phyloP scores from a whole-genome alignment of 169 alveolate genomes.

The Eimeria brunetti region DNA sequence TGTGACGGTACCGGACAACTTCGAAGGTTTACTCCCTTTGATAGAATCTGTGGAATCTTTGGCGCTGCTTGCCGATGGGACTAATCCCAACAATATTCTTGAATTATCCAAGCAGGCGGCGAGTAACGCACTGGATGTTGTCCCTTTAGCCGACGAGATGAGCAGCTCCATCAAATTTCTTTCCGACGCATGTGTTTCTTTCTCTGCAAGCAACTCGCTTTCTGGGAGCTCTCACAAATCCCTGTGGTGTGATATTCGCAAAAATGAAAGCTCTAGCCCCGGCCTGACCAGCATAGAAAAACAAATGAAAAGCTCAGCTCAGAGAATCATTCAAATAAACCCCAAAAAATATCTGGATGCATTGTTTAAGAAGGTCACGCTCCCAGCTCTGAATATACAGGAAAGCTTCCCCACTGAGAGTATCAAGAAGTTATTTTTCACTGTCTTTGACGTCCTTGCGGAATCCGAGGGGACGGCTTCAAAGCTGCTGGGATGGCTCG shows the following conservation, averaged over 20 bases:
- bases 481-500: slow-evolving; percentile 44
- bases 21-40: slow-evolving; percentile 53
- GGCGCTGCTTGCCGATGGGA: slow-evolving; percentile 33
- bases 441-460: slow-evolving; percentile 5
- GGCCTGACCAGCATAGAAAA: neutral
- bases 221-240: slow-evolving; percentile 58
- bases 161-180: neutral
- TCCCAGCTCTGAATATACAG: slow-evolving; percentile 34
- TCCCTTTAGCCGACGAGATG: neutral
- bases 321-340: neutral
- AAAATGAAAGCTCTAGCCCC: neutral
- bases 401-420: slow-evolving; percentile 17
- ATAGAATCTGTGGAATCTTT: slow-evolving; percentile 22
- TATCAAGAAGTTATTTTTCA: slow-evolving; percentile 9
- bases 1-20: neutral
- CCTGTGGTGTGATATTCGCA: slow-evolving; percentile 26
- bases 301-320: slow-evolving; percentile 50
- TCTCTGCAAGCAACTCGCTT: slow-evolving; percentile 33
- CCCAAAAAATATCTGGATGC: slow-evolving; percentile 31
- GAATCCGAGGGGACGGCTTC: slow-evolving; percentile 21
- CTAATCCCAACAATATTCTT: slow-evolving; percentile 43
- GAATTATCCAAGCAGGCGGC: slow-evolving; percentile 48
- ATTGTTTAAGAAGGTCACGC: neutral
- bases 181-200: neutral
- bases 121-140: slow-evolving; percentile 39